Conservation (phyloP, 805 yeast species). For the Tetrapisispora fleetii region DNA sequence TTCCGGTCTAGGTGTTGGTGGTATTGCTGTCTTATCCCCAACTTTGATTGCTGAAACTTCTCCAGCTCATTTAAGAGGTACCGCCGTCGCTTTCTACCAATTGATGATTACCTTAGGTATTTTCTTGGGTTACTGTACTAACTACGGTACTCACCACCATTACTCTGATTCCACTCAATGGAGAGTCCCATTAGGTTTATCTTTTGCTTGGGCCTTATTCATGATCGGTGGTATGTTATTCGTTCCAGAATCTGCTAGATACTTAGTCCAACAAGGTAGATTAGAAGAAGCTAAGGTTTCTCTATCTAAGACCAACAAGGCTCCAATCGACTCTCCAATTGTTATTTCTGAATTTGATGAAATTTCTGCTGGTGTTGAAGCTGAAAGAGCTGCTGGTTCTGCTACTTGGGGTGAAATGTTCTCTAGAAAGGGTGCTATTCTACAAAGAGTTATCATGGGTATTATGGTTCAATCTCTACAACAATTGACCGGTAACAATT, state of each 20-base stretch:
- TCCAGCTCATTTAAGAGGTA: constrained; percentile 41
- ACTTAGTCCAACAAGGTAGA: constrained; percentile 41
- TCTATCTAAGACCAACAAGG: constrained; percentile 45
- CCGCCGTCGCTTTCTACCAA: constrained; percentile 52
- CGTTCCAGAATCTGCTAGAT: constrained; percentile 67
- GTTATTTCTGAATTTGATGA: constrained; percentile 44
- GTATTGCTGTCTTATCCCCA: constrained; percentile 63
- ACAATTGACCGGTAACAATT: constrained; percentile 55
- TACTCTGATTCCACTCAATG: constrained; percentile 35
- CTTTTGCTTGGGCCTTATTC: constrained; percentile 32
- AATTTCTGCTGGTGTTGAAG: constrained; percentile 47
- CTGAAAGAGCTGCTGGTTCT: constrained; percentile 48
- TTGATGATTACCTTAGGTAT: constrained; percentile 55
- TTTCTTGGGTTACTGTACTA: constrained; percentile 58
- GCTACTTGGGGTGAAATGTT: constrained; percentile 38
- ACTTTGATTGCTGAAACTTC: constrained; percentile 40
- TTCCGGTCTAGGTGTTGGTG: constrained; percentile 69
- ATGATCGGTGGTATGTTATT: constrained; percentile 38
- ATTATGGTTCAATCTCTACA: constrained; percentile 48
- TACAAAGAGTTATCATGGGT: constrained; percentile 38
- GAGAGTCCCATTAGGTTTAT: constrained; percentile 55
- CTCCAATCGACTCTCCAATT: constrained; percentile 35
- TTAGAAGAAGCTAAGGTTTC: constrained; percentile 46
- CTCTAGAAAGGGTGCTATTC: constrained; percentile 58
- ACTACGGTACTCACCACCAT: constrained; percentile 38